Conservation (phyloP, 106 monocot species). For the Ottelia alismoides region DNA sequence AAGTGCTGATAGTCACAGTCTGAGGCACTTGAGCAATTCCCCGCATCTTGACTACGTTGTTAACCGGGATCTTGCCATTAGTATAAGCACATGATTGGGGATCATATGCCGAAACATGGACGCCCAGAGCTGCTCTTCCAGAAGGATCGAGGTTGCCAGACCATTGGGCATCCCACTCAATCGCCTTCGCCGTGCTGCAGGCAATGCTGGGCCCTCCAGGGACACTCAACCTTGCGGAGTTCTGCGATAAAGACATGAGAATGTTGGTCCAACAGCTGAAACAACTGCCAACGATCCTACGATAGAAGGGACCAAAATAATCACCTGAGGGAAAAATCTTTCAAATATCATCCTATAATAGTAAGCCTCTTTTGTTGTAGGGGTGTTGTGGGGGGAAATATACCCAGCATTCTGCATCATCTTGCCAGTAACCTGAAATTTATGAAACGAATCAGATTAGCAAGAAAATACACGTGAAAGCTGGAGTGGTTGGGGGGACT, state of each 20-base stretch:
- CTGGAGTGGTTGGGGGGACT: background rate
- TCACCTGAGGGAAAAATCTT: conserved; percentile 73
- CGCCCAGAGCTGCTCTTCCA: conserved; percentile 64
- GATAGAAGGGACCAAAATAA: background rate
- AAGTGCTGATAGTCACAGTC: background rate
- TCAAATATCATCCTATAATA: conserved; percentile 71
- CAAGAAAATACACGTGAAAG: background rate
- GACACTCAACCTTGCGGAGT: conserved; percentile 56
- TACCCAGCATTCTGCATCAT: conserved; percentile 58
- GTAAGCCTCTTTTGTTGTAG: conserved; percentile 62
- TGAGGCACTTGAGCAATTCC: conserved; percentile 34
- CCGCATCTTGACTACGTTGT: conserved; percentile 32
- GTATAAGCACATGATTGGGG: conserved; percentile 5
- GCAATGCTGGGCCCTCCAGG: conserved; percentile 72
- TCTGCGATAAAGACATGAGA: conserved; percentile 21
- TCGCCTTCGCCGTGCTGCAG: conserved; percentile 67
- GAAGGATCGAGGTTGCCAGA: conserved; percentile 62
- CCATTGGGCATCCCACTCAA: conserved; percentile 72
- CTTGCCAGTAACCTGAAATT: conserved; percentile 35
- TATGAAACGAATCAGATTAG: background rate
- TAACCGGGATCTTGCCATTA: conserved; percentile 15
- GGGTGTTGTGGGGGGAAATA: conserved; percentile 64
- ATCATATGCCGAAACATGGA: conserved; percentile 51
- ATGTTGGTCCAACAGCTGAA: background rate
- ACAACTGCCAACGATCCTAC: background rate